phyloP scores from a whole-genome alignment of 2,329 filamentous ascomycete species.

The Diplodia seriata region DNA sequence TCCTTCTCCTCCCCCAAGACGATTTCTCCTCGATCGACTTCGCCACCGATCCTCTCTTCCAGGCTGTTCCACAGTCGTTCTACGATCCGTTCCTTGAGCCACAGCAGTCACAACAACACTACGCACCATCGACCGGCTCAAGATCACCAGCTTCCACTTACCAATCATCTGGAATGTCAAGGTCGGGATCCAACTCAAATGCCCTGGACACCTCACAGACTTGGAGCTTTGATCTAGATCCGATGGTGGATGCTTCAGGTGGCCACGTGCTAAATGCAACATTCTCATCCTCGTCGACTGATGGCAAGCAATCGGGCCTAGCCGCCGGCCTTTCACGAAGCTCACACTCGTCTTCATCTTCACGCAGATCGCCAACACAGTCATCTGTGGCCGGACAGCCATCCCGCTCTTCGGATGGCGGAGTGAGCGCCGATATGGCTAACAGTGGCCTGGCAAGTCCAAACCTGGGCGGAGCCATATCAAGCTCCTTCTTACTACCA shows the following conservation, averaged over 20 bases:
- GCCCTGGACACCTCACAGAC: slow-evolving; percentile 7
- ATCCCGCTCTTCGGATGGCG: not conserved
- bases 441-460: not conserved
- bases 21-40: slow-evolving; percentile 28
- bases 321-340: slow-evolving; percentile 6
- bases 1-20: slow-evolving; percentile 27
- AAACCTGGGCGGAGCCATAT: not conserved
- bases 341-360: not conserved
- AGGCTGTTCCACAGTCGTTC: slow-evolving; percentile 10
- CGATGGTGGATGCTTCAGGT: not conserved
- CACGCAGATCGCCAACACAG: not conserved
- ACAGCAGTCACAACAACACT: slow-evolving; percentile 1
- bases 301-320: slow-evolving; percentile 13
- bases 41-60: slow-evolving; percentile 29
- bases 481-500: not conserved
- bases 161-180: slow-evolving; percentile 25
- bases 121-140: slow-evolving; percentile 7
- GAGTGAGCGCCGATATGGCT: not conserved
- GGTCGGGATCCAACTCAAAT: slow-evolving; percentile 7
- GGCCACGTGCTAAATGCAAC: not conserved
- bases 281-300: not conserved
- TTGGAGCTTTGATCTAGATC: slow-evolving; percentile 27
- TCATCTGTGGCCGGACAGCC: not conserved
- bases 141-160: slow-evolving; percentile 18
- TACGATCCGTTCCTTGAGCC: slow-evolving; percentile 7